Conservation (phyloP, 495 filamentous ascomycete species). For the Aspergillus biplanus region DNA sequence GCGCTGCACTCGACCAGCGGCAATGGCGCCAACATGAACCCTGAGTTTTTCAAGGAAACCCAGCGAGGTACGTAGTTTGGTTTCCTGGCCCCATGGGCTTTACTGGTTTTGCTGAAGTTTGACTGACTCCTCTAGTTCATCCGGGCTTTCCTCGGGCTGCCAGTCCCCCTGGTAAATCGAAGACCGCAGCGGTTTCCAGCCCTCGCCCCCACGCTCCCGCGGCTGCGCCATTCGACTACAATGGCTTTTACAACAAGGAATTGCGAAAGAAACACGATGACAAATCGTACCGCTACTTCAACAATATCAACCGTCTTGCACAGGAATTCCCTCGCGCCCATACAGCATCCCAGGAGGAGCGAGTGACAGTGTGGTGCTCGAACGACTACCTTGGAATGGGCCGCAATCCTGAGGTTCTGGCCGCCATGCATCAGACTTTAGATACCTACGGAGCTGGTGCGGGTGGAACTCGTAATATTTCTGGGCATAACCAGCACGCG, state of each 20-base stretch:
- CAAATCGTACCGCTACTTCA: slow-evolving; percentile 99
- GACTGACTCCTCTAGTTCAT: slow-evolving; percentile 28
- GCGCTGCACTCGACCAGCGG: slow-evolving; percentile 77
- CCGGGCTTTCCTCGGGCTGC: slow-evolving; percentile 22
- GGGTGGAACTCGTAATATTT: slow-evolving; percentile 95
- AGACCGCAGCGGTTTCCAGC: slow-evolving; percentile 24
- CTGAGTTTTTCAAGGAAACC: slow-evolving; percentile 59
- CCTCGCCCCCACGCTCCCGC: slow-evolving; percentile 48
- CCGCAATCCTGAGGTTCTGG: slow-evolving; percentile 81
- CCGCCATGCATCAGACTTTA: slow-evolving; percentile 91
- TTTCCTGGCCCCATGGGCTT: not conserved
- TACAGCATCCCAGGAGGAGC: slow-evolving; percentile 79
- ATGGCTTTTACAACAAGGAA: slow-evolving; percentile 84
- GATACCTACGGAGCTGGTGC: slow-evolving; percentile 95
- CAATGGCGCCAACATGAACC: slow-evolving; percentile 74
- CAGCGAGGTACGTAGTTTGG: slow-evolving; percentile 50
- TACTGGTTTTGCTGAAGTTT: slow-evolving; percentile 14
- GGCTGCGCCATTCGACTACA: slow-evolving; percentile 77
- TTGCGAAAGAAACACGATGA: slow-evolving; percentile 99
- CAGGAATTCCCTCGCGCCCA: slow-evolving; percentile 96
- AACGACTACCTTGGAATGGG: slow-evolving; percentile 99
- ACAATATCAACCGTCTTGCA: slow-evolving; percentile 98
- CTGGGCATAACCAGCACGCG: slow-evolving; percentile 95
- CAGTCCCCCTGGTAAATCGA: slow-evolving; percentile 12
- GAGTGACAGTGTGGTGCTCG: slow-evolving; percentile 98